Evolutionary conservation across 495 filamentous ascomycete genomes (phyloP).

Genomic region (Stereocaulon alpinum): DNA sequence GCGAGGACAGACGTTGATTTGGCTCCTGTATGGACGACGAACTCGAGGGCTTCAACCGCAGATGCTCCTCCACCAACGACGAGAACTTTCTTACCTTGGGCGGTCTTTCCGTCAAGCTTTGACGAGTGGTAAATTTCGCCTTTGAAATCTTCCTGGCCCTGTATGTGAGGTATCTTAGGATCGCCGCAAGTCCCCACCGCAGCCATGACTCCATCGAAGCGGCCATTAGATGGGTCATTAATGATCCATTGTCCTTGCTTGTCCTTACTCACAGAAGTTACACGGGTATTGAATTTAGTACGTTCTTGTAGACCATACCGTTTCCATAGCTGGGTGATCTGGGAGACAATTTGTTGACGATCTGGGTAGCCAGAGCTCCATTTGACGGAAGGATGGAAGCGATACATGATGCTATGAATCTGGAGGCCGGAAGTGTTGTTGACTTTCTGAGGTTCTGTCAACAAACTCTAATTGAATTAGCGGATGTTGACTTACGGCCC

Average conservation of each 20-base stretch:
- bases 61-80: constrained; percentile 73
- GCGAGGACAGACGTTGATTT: constrained; percentile 61
- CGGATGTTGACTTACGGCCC: constrained; percentile 49
- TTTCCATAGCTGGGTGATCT: constrained; percentile 64
- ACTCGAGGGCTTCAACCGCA: constrained; percentile 77
- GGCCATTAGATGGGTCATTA: constrained; percentile 56
- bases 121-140: constrained; percentile 65
- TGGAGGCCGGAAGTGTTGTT: constrained; percentile 76
- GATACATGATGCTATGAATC: constrained; percentile 79
- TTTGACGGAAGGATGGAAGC: constrained; percentile 70
- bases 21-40: constrained; percentile 56
- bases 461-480: background rate
- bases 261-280: constrained; percentile 58
- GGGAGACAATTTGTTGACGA: constrained; percentile 58
- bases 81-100: constrained; percentile 60
- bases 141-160: constrained; percentile 54
- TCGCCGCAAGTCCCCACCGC: constrained; percentile 73
- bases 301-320: constrained; percentile 58
- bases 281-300: constrained; percentile 60
- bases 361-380: constrained; percentile 69
- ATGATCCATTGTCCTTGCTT: constrained; percentile 67
- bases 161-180: constrained; percentile 57
- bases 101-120: constrained; percentile 58
- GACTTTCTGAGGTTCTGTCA: constrained; percentile 44
- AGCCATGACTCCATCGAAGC: constrained; percentile 68